A percentile compares a stretch with the other conserved stretches of the same genome.
phyloP scores from a whole-genome alignment of 1,284 basidiomycete genomes.

The Boletus nobilissimus region DNA sequence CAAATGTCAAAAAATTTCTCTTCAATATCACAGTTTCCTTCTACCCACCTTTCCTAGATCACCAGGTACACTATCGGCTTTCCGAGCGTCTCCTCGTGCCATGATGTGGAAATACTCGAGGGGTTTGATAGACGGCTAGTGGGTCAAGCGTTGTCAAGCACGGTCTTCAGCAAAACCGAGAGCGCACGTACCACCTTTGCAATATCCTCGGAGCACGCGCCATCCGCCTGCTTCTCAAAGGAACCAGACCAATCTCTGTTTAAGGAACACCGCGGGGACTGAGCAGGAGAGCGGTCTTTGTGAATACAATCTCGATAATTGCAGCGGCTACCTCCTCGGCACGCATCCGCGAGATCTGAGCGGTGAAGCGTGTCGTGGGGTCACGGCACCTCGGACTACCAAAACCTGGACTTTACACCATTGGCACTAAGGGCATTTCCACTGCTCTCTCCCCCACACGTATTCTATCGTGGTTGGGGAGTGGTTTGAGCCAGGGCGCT shows the following conservation, averaged over 20 bases:
- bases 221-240: slow-evolving; percentile 10
- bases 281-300: slow-evolving; percentile 27
- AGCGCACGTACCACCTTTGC: not conserved
- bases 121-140: slow-evolving; percentile 20
- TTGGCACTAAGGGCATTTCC: not conserved
- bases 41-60: not conserved
- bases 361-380: slow-evolving; percentile 9
- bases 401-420: slow-evolving; percentile 34
- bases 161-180: not conserved
- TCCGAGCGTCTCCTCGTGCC: not conserved
- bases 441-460: too few relatives aligned
- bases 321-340: slow-evolving; percentile 31
- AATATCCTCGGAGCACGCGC: slow-evolving; percentile 7
- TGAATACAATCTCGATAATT: slow-evolving; percentile 33
- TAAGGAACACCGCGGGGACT: slow-evolving; percentile 37
- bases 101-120: slow-evolving; percentile 13
- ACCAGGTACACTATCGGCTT: not conserved
- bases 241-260: slow-evolving; percentile 15
- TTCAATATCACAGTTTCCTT: not conserved
- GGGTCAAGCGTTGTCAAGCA: not conserved
- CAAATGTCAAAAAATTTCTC: too few relatives aligned
- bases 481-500: too few relatives aligned
- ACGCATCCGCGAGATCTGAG: slow-evolving; percentile 39
- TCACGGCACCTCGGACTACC: not conserved
- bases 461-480: too few relatives aligned